Conservation (phyloP, 139 green algal species). For the Ettlia oleoabundans region DNA sequence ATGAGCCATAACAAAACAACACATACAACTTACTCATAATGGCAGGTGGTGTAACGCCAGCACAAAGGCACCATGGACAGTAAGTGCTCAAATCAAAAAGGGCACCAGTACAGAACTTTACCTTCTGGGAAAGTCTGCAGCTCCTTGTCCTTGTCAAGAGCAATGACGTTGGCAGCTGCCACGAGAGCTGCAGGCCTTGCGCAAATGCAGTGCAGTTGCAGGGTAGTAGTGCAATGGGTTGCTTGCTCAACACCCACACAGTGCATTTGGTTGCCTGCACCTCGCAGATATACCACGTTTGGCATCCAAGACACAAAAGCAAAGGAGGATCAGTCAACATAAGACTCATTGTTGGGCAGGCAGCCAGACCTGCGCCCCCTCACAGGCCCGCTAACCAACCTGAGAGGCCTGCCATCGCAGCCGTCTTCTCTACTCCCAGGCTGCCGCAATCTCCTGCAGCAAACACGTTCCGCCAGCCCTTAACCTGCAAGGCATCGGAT, state of each 20-base stretch:
- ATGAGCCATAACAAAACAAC: neutral
- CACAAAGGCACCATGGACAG: too few relatives aligned
- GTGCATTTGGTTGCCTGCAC: too few relatives aligned
- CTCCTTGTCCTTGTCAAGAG: neutral
- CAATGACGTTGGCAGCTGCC: conserved; percentile 3
- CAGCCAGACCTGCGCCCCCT: too few relatives aligned
- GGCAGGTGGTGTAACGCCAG: too few relatives aligned
- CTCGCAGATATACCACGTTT: too few relatives aligned
- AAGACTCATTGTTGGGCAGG: too few relatives aligned
- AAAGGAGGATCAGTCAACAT: too few relatives aligned
- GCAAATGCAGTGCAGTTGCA: too few relatives aligned
- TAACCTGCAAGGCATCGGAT: neutral
- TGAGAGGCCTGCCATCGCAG: conserved; percentile 1
- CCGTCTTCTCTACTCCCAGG: neutral
- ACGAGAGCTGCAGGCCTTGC: neutral
- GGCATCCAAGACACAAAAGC: too few relatives aligned
- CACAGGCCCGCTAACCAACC: neutral
- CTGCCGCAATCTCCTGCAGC: neutral
- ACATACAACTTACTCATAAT: too few relatives aligned
- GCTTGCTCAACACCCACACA: too few relatives aligned
- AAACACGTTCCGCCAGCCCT: conserved; percentile 22
- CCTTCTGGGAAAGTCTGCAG: conserved; percentile 16
- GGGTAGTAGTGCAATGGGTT: too few relatives aligned
- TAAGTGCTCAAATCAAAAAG: neutral
- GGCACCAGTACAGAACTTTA: neutral